phyloP scores from a whole-genome alignment of 768 basidiomycete species.

The Pulveroboletus sp. region DNA sequence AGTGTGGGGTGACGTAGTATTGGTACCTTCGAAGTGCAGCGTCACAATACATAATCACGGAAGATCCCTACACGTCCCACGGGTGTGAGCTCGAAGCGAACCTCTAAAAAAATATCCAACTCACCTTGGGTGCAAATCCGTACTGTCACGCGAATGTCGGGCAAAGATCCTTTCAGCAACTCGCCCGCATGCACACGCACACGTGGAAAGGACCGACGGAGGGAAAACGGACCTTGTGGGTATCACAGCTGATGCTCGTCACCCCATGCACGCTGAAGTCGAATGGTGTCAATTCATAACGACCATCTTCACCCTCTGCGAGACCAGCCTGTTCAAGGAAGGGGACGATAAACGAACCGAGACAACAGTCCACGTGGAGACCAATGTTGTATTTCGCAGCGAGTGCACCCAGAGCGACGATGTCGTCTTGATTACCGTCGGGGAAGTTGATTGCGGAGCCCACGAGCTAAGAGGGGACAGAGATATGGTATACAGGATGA shows the following conservation, averaged over 20 bases:
- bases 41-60: slow-evolving; percentile 91
- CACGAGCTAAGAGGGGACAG: slow-evolving; percentile 50
- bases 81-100: background rate
- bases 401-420: slow-evolving; percentile 68
- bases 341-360: slow-evolving; percentile 91
- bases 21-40: slow-evolving; percentile 73
- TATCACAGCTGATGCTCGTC: slow-evolving; percentile 93
- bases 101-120: slow-evolving; percentile 2
- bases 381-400: slow-evolving; percentile 75
- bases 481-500: background rate
- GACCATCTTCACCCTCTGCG: slow-evolving; percentile 49
- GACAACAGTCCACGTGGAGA: slow-evolving; percentile 91
- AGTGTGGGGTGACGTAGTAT: slow-evolving; percentile 79
- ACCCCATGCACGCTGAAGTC: slow-evolving; percentile 92
- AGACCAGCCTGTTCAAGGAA: slow-evolving; percentile 82
- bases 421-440: slow-evolving; percentile 84
- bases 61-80: slow-evolving; percentile 59
- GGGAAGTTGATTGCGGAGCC: slow-evolving; percentile 86
- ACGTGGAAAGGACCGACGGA: background rate
- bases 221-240: slow-evolving; percentile 66
- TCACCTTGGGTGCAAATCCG: slow-evolving; percentile 89
- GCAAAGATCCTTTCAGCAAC: slow-evolving; percentile 1
- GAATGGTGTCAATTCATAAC: slow-evolving; percentile 61
- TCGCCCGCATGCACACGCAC: background rate
- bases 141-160: slow-evolving; percentile 45